These are phyloP conservation scores for Microbotryomycetes sp. DNA, from an alignment of 1,284 basidiomycete genomes.

Conservation along the genomic window DNA sequence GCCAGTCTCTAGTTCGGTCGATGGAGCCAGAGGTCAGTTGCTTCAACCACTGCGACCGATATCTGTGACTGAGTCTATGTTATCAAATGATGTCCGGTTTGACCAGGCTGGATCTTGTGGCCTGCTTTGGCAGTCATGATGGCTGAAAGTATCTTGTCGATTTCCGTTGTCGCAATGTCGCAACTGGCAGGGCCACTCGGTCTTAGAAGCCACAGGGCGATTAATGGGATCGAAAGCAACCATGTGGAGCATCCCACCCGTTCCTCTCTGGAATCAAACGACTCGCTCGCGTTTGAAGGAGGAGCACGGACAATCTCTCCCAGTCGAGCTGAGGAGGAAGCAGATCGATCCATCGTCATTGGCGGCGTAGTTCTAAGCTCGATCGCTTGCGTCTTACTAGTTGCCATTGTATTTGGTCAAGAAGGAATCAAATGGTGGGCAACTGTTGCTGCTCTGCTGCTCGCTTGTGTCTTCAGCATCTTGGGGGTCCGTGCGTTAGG, in stretches of 20 bases:
- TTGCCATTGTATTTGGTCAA: conserved; percentile 79
- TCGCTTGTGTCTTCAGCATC: conserved; percentile 77
- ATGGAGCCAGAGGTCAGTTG: conserved; percentile 69
- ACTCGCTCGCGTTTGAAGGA: conserved; percentile 20
- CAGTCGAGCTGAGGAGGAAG: conserved; percentile 51
- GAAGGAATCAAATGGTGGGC: conserved; percentile 94
- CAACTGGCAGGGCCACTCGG: conserved; percentile 45
- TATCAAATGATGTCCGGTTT: conserved; percentile 40
- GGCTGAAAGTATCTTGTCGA: conserved; percentile 78
- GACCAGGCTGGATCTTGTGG: conserved; percentile 57
- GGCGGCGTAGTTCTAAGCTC: conserved; percentile 58
- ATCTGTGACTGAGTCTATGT: no score
- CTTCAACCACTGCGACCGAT: no score
- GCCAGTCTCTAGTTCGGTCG: conserved; percentile 71
- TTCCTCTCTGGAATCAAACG: neutral
- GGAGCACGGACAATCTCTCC: conserved; percentile 43
- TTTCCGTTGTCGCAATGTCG: conserved; percentile 62
- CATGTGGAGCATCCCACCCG: conserved; percentile 33
- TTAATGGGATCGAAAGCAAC: conserved; percentile 27
- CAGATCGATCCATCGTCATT: conserved; percentile 78
- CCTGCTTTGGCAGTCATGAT: conserved; percentile 87
- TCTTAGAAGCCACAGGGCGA: neutral
- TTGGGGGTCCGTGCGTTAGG: conserved; percentile 89
- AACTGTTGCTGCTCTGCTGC: conserved; percentile 70
- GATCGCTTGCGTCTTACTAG: conserved; percentile 63